Evolutionary conservation across 169 alveolate genomes (phyloP).

Genomic region (Plasmodium ovale): DNA sequence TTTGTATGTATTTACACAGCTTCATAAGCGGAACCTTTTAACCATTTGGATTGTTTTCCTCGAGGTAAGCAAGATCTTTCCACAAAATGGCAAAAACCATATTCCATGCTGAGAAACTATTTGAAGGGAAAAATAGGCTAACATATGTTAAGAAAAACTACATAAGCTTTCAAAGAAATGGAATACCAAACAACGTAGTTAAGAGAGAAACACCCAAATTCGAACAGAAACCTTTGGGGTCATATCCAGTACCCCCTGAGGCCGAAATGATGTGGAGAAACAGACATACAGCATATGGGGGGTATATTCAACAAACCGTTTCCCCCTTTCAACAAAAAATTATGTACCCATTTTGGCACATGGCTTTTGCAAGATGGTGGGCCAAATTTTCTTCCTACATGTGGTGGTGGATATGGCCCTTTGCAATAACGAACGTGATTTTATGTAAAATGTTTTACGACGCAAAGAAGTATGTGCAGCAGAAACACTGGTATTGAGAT

Average conservation of each 20-base stretch:
- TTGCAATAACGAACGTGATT: conserved; percentile 75
- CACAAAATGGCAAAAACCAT: conserved; percentile 14
- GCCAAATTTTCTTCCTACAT: conserved; percentile 83
- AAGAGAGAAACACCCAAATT: conserved; percentile 83
- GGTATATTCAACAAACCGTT: conserved; percentile 89
- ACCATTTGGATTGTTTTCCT: too few relatives aligned
- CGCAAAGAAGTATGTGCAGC: conserved; percentile 60
- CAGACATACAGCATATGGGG: conserved; percentile 89
- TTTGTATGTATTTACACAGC: too few relatives aligned
- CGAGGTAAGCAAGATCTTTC: too few relatives aligned
- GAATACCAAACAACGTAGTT: conserved; percentile 26
- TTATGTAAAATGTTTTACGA: conserved; percentile 75
- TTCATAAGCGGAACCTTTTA: too few relatives aligned
- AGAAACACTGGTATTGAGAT: conserved; percentile 66
- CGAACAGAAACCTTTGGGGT: conserved; percentile 88
- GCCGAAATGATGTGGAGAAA: conserved; percentile 91
- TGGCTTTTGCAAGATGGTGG: conserved; percentile 90
- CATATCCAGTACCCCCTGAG: conserved; percentile 91
- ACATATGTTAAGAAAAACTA: conserved; percentile 3
- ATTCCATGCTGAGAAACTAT: conserved; percentile 5
- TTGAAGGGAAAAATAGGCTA: conserved; percentile 4
- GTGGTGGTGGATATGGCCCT: conserved; percentile 88
- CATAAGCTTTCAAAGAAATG: conserved; percentile 53
- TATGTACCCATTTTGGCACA: conserved; percentile 89
- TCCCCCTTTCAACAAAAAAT: conserved; percentile 90